Evolutionary conservation across 2,329 filamentous ascomycete genomes (phyloP).

Genomic region (Aspergillus texensis): DNA sequence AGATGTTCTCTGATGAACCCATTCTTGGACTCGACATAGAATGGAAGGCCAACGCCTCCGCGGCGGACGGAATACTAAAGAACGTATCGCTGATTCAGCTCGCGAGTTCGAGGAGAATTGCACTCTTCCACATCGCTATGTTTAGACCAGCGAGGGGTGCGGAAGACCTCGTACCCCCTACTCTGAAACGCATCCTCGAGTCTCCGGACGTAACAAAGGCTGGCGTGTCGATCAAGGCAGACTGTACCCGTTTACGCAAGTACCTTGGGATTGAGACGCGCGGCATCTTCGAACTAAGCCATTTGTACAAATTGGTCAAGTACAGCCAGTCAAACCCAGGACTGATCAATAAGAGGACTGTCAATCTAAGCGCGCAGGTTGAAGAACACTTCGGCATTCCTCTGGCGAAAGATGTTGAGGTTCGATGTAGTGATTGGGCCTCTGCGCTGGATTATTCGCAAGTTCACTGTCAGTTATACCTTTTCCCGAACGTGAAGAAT

Average conservation of each 20-base stretch:
- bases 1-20: slow-evolving; percentile 68
- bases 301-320: slow-evolving; percentile 77
- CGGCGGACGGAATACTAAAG: slow-evolving; percentile 56
- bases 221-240: slow-evolving; percentile 75
- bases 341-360: slow-evolving; percentile 66
- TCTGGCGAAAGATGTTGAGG: slow-evolving; percentile 70
- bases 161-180: slow-evolving; percentile 67
- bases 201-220: slow-evolving; percentile 69
- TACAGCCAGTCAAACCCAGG: slow-evolving; percentile 58
- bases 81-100: slow-evolving; percentile 84
- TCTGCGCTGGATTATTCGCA: slow-evolving; percentile 64
- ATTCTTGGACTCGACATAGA: slow-evolving; percentile 89
- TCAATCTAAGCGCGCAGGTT: slow-evolving; percentile 70
- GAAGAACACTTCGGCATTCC: slow-evolving; percentile 72
- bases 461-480: slow-evolving; percentile 63
- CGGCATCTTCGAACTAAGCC: slow-evolving; percentile 78
- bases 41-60: slow-evolving; percentile 65
- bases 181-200: slow-evolving; percentile 72
- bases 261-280: slow-evolving; percentile 65
- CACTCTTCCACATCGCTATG: slow-evolving; percentile 76
- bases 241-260: slow-evolving; percentile 69
- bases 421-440: slow-evolving; percentile 77
- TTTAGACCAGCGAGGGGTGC: slow-evolving; percentile 51
- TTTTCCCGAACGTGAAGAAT: slow-evolving; percentile 20
- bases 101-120: slow-evolving; percentile 74